phyloP scores from a whole-genome alignment of 2,329 filamentous ascomycete species.

The Talaromyces pinophilus region DNA sequence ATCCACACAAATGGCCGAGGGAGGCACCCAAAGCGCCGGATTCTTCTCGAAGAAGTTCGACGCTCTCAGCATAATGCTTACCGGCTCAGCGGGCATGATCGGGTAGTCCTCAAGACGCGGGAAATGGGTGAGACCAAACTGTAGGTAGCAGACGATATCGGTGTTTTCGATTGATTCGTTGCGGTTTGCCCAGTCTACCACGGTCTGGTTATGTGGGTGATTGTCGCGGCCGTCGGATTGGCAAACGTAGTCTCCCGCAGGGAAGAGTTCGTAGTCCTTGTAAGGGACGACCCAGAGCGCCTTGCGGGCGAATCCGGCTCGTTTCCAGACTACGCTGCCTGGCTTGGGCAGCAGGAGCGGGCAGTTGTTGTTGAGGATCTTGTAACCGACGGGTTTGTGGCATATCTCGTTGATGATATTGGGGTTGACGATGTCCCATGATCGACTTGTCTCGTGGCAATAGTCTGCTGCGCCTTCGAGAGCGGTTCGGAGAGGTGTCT shows the following conservation, averaged over 20 bases:
- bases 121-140: slow-evolving; percentile 61
- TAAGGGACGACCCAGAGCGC: slow-evolving; percentile 71
- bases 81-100: slow-evolving; percentile 60
- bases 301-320: slow-evolving; percentile 83
- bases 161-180: slow-evolving; percentile 57
- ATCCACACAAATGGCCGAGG: slow-evolving; percentile 29
- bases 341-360: slow-evolving; percentile 76
- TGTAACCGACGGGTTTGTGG: slow-evolving; percentile 81
- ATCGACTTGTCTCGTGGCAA: slow-evolving; percentile 74
- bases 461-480: slow-evolving; percentile 74
- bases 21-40: slow-evolving; percentile 60
- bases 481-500: slow-evolving; percentile 74
- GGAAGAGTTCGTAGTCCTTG: slow-evolving; percentile 60
- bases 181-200: slow-evolving; percentile 40
- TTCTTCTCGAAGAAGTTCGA: slow-evolving; percentile 63
- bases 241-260: slow-evolving; percentile 62
- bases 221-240: slow-evolving; percentile 51
- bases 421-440: slow-evolving; percentile 88
- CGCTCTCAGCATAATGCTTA: slow-evolving; percentile 60
- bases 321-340: slow-evolving; percentile 81
- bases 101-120: slow-evolving; percentile 56
- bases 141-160: slow-evolving; percentile 59
- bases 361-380: slow-evolving; percentile 84
- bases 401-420: slow-evolving; percentile 80
- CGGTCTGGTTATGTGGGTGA: slow-evolving; percentile 44